Base-by-base conservation (phyloP, 192 early-diverging fungal species). In the Rhizophlyctis rosea region DNA sequence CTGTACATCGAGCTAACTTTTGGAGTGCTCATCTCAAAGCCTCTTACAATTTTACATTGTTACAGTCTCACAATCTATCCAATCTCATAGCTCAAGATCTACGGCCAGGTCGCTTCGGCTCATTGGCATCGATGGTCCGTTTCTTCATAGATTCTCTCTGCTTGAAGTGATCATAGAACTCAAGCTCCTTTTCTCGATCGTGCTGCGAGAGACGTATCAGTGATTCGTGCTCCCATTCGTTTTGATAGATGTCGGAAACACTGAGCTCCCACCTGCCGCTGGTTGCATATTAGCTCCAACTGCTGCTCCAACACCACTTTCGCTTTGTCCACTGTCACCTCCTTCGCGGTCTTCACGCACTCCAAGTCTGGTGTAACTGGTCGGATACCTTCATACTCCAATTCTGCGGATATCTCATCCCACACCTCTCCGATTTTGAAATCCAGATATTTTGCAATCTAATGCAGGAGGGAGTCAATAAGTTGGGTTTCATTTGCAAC, bases 321-420 rank as follows among this genome's bases (percentile, higher is more conserved):
- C 21, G 67, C 59, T 55, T 77, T 77, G 7, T 70, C 67, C 14
- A 68, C 48, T 0, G 68, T 64, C 14, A 68, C 65, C 69, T 91
- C 90, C 76, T 93, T 93, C 0, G 92, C 91, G 60, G 89, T 89
- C 75, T 31, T 51, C 9, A 78, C 59, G 59, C 73, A 78, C 16
- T 72, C 57, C 30, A 70, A 25, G 61, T 81, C 79, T 2, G 79
- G 79, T 4, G 76, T 62, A 31, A 78, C 70, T 25, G 79, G 79
- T 13, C 76, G 61, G 23, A 79, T 74, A 2, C 73, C 73, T 61
- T 79, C 76, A 48, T 57, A 44, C 25, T 79, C 64, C 49, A 81
- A 34, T 53, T 81, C 79, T 30, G 67, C 59, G 18, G 67, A 54
- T 28, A 81, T 81, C 61, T 81, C 79, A 27, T 66, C 56, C 79